A percentile compares a stretch with the other conserved stretches of the same genome.
These are phyloP conservation scores for Cucurbita argyrosperma DNA, from an alignment of 306 rosid genomes.

Conservation along the genomic window DNA sequence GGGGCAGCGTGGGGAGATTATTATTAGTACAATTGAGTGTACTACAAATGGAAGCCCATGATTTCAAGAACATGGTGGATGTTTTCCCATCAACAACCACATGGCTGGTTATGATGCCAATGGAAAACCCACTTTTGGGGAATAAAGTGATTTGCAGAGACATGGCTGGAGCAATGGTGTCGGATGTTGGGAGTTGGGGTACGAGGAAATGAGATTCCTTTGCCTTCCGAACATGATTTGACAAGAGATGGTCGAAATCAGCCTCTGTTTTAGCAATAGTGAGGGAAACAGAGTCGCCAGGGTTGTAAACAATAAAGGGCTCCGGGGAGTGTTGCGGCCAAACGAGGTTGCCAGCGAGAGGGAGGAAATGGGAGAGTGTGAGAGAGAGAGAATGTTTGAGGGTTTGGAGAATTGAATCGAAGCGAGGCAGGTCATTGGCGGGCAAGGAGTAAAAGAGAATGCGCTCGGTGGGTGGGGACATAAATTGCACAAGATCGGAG, in stretches of 20 bases:
- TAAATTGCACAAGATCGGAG: conserved; percentile 20
- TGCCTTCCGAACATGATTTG: conserved; percentile 1
- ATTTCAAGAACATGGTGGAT: conserved; percentile 29
- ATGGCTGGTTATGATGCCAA: conserved; percentile 32
- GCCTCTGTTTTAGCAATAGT: conserved; percentile 14
- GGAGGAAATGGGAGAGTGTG: conserved; percentile 23
- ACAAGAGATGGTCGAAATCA: conserved; percentile 8
- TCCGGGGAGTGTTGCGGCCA: conserved; percentile 6
- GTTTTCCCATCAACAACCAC: conserved; percentile 34
- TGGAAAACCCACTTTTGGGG: conserved; percentile 25
- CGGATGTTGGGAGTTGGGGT: conserved; percentile 13
- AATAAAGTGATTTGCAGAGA: conserved; percentile 38
- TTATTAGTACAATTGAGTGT: neutral
- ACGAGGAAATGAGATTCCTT: conserved; percentile 11
- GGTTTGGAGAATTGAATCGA: neutral
- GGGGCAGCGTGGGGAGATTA: neutral
- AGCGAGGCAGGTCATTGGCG: neutral
- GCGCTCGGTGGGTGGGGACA: conserved; percentile 15
- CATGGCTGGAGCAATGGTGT: conserved; percentile 7
- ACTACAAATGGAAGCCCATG: conserved; percentile 26
- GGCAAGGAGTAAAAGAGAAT: conserved; percentile 22
- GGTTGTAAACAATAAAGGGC: conserved; percentile 18
- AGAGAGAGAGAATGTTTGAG: conserved; percentile 22
- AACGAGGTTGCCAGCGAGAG: conserved; percentile 19
- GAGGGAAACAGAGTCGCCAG: conserved; percentile 19